Evolutionary conservation across 257 asterid species (phyloP).

Genomic region (Capsicum rhomboideum): DNA sequence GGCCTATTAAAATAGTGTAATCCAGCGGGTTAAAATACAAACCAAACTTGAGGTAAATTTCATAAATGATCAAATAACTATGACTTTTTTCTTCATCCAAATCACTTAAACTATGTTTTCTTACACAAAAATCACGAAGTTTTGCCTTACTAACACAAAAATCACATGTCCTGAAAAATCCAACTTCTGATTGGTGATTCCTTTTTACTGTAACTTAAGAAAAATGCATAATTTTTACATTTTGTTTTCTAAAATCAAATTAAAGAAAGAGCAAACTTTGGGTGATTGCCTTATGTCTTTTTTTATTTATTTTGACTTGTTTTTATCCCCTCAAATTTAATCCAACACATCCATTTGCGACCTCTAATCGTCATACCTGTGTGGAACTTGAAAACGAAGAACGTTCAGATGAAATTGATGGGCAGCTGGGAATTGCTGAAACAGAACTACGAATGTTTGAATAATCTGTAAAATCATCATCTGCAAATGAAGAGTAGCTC

Average conservation of each 20-base stretch:
- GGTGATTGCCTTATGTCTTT: neutral
- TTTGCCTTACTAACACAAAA: too few relatives aligned
- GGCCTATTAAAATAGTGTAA: neutral
- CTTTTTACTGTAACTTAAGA: too few relatives aligned
- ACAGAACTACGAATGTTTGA: neutral
- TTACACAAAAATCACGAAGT: too few relatives aligned
- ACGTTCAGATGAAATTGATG: slow-evolving; percentile 19
- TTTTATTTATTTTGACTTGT: neutral
- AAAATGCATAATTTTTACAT: too few relatives aligned
- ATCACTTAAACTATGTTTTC: too few relatives aligned
- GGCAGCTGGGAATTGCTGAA: slow-evolving; percentile 4
- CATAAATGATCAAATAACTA: too few relatives aligned
- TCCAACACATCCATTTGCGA: neutral
- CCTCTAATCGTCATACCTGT: slow-evolving; percentile 12
- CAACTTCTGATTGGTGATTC: too few relatives aligned
- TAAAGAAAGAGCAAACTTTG: neutral
- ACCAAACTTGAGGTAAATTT: too few relatives aligned
- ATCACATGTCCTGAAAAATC: too few relatives aligned
- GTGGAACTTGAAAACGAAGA: slow-evolving; percentile 9
- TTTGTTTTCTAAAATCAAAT: too few relatives aligned
- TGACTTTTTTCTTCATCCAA: too few relatives aligned
- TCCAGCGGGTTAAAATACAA: too few relatives aligned
- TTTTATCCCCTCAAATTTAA: neutral
- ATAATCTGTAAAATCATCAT: slow-evolving; percentile 5
- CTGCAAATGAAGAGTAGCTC: slow-evolving; percentile 16